These are phyloP conservation scores for Coccomyxa sp. DNA, from an alignment of 139 green algal species.

Conservation along the genomic window DNA sequence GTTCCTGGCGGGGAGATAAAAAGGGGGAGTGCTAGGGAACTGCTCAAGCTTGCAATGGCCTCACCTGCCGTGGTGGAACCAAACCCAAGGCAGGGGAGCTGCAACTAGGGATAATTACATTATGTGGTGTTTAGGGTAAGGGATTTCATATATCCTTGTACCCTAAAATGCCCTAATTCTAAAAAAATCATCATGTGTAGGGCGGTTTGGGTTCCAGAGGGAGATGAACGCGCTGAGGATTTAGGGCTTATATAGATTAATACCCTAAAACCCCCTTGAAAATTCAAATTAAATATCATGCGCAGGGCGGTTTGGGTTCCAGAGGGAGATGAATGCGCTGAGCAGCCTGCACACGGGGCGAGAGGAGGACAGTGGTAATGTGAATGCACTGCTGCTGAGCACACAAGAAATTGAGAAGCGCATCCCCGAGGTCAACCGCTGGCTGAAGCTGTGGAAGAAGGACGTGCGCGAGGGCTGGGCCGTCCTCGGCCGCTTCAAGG, in stretches of 20 bases:
- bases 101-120: too few relatives aligned
- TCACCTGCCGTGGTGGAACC: too few relatives aligned
- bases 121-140: too few relatives aligned
- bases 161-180: neutral
- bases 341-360: neutral
- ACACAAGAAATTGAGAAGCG: neutral
- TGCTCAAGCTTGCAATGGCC: too few relatives aligned
- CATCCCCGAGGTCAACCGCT: neutral
- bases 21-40: too few relatives aligned
- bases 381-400: neutral
- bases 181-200: neutral
- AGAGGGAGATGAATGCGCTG: slow-evolving; percentile 12
- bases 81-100: too few relatives aligned
- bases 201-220: slow-evolving; percentile 3
- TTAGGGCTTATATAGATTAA: too few relatives aligned
- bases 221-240: slow-evolving; percentile 6
- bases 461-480: neutral
- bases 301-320: slow-evolving; percentile 6
- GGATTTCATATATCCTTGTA: too few relatives aligned
- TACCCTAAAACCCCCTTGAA: neutral
- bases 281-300: neutral
- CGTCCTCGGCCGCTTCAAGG: neutral
- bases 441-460: neutral
- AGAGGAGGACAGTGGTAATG: neutral
- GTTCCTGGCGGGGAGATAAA: too few relatives aligned